phyloP scores from a whole-genome alignment of 176 grass and related monocot species.

The Lolium multiflorum region DNA sequence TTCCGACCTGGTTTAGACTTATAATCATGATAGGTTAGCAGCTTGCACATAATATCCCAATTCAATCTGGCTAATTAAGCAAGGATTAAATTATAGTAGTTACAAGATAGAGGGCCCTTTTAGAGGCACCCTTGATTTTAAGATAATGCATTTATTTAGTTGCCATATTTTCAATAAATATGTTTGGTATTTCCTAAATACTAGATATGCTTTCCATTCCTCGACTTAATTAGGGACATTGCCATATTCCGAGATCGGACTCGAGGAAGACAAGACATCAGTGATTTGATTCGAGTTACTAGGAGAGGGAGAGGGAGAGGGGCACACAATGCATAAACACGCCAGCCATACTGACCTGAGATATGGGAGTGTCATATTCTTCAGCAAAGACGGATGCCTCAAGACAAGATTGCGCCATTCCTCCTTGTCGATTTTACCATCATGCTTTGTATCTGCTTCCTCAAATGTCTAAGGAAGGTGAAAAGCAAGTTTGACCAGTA shows the following conservation, averaged over 20 bases:
- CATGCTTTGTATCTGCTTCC: constrained; percentile 81
- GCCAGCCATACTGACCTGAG: constrained; percentile 52
- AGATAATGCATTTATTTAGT: too few species aligned
- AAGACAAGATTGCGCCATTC: constrained; percentile 75
- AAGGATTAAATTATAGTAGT: not conserved
- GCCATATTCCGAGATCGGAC: too few species aligned
- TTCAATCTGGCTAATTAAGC: not conserved
- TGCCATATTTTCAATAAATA: too few species aligned
- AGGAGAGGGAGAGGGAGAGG: too few species aligned
- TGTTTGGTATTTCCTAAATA: too few species aligned
- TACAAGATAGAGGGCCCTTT: too few species aligned
- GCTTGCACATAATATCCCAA: not conserved
- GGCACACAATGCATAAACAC: not conserved
- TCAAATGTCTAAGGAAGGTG: constrained; percentile 62
- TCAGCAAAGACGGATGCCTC: constrained; percentile 82
- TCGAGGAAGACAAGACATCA: too few species aligned
- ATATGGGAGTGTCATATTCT: constrained; percentile 84
- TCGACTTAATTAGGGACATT: too few species aligned
- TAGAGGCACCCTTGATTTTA: too few species aligned
- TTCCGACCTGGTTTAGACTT: not conserved
- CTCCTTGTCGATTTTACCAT: constrained; percentile 79
- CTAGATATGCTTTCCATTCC: too few species aligned
- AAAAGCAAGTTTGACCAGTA: constrained; percentile 13
- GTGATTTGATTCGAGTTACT: not conserved
- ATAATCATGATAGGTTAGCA: not conserved